Evolutionary conservation across 768 basidiomycete species (phyloP), one percentile per base, ranked within the genome.

Genomic region (Macrolepiota dolichaula): DNA sequence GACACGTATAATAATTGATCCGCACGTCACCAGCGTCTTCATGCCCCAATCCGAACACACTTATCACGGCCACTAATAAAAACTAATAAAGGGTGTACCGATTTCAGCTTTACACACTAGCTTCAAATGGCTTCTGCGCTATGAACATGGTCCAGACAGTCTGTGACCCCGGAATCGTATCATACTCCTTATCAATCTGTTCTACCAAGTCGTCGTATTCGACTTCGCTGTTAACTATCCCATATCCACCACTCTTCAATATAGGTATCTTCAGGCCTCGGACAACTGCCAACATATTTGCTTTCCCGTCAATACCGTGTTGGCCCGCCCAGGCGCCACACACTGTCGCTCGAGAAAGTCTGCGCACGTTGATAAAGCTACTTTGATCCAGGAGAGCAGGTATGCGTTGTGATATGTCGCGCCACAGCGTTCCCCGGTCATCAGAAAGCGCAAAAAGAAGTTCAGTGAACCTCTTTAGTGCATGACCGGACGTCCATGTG

Each of bases 1-100:
- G 49, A 58, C 57, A 58, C 57, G 57, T 58, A 58, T 51, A 32
- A 49, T 38, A 12, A 46, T 27, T 61, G 59, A 61, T 61, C 59
- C 59, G 53, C 42, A 53, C 32, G 35, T 58, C 50, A 58, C 11
- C 22, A 24, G 25, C 55, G 27, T 15, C 22, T 25, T 27, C 51
- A 15, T 17, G 29, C 25, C 27, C n/a, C n/a, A 29, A 5, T 29
- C 17, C n/a, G 47, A 22, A 24, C 47, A 24, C 47, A 49, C 47
- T 49, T 24, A 22, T 22, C 7, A 44, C 13, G 13, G 1, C 15
- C 3, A 4, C 40, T 15, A n/a, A 49, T 25, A 25, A 12, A 22
- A 4, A 49, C 29, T 32, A 32, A 3, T n/a, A n/a, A 7, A 32
- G 29, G 29, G 7, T 49, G 25, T 29, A 11, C 32, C 4, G 32